These are phyloP conservation scores for Panicum virgatum DNA, from an alignment of 202 grass and related monocot genomes.

Conservation along the genomic window DNA sequence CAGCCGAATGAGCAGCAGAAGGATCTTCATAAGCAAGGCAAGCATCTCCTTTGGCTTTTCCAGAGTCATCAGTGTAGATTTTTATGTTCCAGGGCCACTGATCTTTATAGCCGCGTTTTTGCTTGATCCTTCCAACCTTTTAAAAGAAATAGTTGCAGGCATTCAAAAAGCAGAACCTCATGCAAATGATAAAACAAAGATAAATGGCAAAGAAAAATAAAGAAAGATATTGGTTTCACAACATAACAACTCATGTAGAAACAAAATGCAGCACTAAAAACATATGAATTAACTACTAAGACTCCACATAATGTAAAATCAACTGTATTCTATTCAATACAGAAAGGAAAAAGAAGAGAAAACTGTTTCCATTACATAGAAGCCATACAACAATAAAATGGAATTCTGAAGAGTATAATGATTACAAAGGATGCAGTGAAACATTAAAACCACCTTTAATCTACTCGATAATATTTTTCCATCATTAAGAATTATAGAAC, in stretches of 20 bases:
- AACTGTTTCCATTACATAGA: neutral
- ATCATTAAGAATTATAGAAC: neutral
- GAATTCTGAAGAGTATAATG: neutral
- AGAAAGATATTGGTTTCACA: neutral
- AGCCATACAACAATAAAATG: neutral
- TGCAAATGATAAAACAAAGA: neutral
- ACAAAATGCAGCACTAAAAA: neutral
- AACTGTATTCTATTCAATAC: neutral
- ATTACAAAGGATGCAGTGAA: neutral
- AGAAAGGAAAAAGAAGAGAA: neutral
- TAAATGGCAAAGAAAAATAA: neutral
- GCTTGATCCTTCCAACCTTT: slow-evolving; percentile 97
- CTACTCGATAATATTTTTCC: neutral
- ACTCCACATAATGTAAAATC: neutral
- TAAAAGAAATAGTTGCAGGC: neutral
- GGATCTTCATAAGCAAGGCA: slow-evolving; percentile 99
- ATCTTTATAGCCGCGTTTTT: slow-evolving; percentile 98
- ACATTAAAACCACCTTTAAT: neutral
- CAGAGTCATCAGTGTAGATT: slow-evolving; percentile 88
- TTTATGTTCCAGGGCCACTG: slow-evolving; percentile 99
- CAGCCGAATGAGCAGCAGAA: slow-evolving; percentile 92
- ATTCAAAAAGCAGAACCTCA: slow-evolving; percentile 24
- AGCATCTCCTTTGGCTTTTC: slow-evolving; percentile 96
- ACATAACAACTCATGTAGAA: neutral
- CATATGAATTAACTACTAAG: neutral